Base-by-base conservation (phyloP, 2,329 filamentous ascomycete genomes). In the Fusarium robinianum region DNA sequence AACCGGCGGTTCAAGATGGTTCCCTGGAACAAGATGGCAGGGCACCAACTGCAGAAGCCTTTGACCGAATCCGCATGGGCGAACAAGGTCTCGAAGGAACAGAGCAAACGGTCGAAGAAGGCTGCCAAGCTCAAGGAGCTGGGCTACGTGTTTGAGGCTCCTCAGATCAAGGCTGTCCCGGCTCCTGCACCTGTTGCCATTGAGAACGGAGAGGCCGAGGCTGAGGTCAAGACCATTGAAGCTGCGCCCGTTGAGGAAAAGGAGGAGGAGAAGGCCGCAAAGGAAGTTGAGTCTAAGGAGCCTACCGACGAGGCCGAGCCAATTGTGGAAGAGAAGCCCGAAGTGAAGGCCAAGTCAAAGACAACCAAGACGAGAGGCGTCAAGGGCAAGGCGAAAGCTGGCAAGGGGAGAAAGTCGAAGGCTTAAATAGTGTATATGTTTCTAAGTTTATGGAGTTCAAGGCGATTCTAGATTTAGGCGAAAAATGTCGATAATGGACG, bases 1-100 rank as follows among this genome's bases (percentile, higher is more conserved):
- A 92, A 95, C 70, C 84, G 83, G 62, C 86, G 91, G 42, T 96
- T 94, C 78, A 95, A 95, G 77, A 79, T 79, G 51, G 83, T 92
- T 9, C 92, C 94, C 14, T 86, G 88, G 78, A 94, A 90, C 71
- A 88, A 88, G 72, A 86, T 97, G 67, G 87, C 87, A 48, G 88
- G 88, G 35, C 77, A 83, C 59, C 79, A 82, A 59, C 77, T 97
- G 55, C 83, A 85, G 61, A 82, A 85, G 64, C 87, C 88, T 27
- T 79, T 81, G 55, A 81, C 85, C 14, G 82, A 90, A 63, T 81
- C 85, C 23, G 75, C 76, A n/a, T 99, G 94, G 94, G 76, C 84
- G 46, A 81, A 81, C 71, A 86, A 84, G 66, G 81, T 94, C 41
- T 72, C 77, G 40, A 83, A 79, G 59, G 91, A 96, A 74, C 79